phyloP scores from a whole-genome alignment of 192 early-diverging fungal species.

The Linnemannia schmuckeri region DNA sequence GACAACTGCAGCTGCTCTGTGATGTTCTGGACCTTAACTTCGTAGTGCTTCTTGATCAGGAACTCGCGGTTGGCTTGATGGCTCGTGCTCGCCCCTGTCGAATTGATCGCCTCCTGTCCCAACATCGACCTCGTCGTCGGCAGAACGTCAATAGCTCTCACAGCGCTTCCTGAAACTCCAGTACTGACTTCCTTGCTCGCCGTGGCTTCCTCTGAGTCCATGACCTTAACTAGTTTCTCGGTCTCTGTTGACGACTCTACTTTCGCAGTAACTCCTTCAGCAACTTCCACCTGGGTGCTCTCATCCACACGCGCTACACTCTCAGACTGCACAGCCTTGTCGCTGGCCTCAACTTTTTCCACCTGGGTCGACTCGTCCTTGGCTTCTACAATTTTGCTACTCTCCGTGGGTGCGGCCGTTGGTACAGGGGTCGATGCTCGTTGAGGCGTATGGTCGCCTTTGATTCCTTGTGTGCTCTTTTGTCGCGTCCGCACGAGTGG shows the following conservation, averaged over 20 bases:
- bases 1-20: conserved; percentile 57
- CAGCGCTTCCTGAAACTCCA: neutral
- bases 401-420: neutral
- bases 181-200: neutral
- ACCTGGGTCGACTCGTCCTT: conserved; percentile 45
- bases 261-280: neutral
- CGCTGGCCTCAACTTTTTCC: conserved; percentile 20
- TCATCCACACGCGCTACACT: conserved; percentile 26
- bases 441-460: conserved; percentile 23
- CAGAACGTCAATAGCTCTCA: neutral
- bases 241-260: neutral
- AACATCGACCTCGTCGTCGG: neutral
- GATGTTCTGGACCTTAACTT: conserved; percentile 57
- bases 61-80: conserved; percentile 45
- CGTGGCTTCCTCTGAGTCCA: neutral
- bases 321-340: conserved; percentile 47
- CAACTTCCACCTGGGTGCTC: conserved; percentile 37
- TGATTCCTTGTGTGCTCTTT: conserved; percentile 1
- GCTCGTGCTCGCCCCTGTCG: neutral
- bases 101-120: neutral
- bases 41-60: conserved; percentile 62
- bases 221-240: neutral
- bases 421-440: conserved; percentile 35
- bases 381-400: neutral
- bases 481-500: conserved; percentile 8